phyloP scores from a whole-genome alignment of 140 eudicot species.

The Stevia rebaudiana region DNA sequence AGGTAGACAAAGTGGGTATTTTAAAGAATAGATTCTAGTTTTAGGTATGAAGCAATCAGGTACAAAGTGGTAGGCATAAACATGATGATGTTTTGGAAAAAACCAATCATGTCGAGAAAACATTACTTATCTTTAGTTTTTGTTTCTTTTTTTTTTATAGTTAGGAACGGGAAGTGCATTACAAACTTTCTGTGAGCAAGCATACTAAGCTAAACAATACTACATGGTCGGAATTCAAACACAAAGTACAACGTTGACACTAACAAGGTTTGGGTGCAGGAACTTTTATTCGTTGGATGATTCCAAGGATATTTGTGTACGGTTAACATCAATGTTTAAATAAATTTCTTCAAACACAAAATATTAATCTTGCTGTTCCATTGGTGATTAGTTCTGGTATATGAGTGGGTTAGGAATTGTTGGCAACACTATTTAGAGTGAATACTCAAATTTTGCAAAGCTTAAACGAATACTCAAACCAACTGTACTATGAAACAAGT shows the following conservation, averaged over 20 bases:
- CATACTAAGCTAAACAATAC: conserved; percentile 66
- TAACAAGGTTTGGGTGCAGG: conserved; percentile 51
- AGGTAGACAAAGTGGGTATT: too few relatives aligned
- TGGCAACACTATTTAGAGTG: too few relatives aligned
- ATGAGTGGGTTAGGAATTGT: too few relatives aligned
- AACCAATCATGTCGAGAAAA: neutral
- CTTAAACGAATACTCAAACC: too few relatives aligned
- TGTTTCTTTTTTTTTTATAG: conserved; percentile 20
- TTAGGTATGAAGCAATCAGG: too few relatives aligned
- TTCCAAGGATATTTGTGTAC: conserved; percentile 64
- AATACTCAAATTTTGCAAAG: too few relatives aligned
- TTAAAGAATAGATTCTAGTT: too few relatives aligned
- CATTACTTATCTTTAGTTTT: too few relatives aligned
- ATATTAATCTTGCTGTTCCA: conserved; percentile 53
- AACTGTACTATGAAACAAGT: too few relatives aligned
- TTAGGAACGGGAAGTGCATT: conserved; percentile 69
- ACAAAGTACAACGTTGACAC: conserved; percentile 49
- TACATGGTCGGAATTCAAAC: conserved; percentile 54
- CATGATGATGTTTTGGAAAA: too few relatives aligned
- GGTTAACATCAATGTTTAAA: conserved; percentile 56
- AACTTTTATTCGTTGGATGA: conserved; percentile 56
- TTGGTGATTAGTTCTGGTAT: conserved; percentile 54
- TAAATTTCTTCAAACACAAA: conserved; percentile 61
- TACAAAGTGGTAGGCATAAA: neutral
- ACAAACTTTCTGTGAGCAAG: conserved; percentile 72